Base-by-base conservation (phyloP, 2,329 filamentous ascomycete species). In the Colletotrichum caudatum region DNA sequence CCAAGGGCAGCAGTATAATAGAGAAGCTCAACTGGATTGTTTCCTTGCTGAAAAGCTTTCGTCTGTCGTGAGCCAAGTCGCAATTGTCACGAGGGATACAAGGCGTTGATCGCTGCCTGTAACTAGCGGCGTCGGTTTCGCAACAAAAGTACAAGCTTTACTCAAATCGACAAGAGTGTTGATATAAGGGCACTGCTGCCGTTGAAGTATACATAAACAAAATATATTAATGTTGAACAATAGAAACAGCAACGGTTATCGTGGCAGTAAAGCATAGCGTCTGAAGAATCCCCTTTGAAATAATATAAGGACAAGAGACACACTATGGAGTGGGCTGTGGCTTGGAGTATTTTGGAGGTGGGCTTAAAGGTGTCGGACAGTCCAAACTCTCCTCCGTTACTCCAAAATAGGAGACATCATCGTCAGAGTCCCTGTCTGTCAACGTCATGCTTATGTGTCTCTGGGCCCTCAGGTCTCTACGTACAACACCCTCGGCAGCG, bases 361-460 rank as follows among this genome's bases (percentile, higher is more conserved):
- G 69, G 8, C 69, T 72, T 1, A 72, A 26, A 3, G 69, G 65
- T 39, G 69, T 72, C 20, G 69, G 66, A 9, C 69, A 71, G 23
- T 60, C 65, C 44, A 53, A 1, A 16, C 69, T 56, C 33, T 72
- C 69, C 46, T 60, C 69, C 5, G 11, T 62, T 1, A 63, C 54
- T 1, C 69, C 69, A 20, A 72, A 72, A 35, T 64, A 72, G 18
- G 51, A 69, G 11, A 56, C 37, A 37, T 72, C 69, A 11, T 72
- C 69, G n/a, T 72, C 69, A 23, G 69, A 72, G 11, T 71, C 69
- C 16, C 69, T 64, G 26, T 72, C 69, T 2, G 69, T 72, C 59
- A 72, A 20, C 23, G 69, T 54, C 0, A 69, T 39, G 48, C 69
- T 72, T 48, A 64, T 59, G 9, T 67, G 59, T 26, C 69, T 64